Percentiles rank a stretch among this genome's conserved stretches.
These are phyloP conservation scores for Asterochloris sp. DNA, from an alignment of 139 green algal genomes.

Conservation along the genomic window DNA sequence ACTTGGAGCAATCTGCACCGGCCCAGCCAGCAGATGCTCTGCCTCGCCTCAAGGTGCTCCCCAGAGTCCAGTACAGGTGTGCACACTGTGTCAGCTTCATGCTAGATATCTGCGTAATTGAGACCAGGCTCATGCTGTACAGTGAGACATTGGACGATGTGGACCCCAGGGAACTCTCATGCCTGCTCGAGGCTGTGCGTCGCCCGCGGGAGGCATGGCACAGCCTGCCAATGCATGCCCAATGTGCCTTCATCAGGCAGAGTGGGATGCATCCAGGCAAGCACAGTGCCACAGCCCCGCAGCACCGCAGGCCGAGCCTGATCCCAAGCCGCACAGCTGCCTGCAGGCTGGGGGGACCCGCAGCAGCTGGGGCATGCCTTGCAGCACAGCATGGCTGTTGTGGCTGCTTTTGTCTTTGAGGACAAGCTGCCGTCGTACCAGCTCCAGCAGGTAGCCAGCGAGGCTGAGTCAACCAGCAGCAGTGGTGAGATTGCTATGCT, in stretches of 20 bases:
- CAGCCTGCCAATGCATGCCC: too few species aligned
- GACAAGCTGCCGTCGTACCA: conserved; percentile 15
- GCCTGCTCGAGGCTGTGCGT: background rate
- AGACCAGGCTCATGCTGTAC: background rate
- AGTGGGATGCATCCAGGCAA: background rate
- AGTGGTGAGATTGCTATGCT: background rate
- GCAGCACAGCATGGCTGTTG: conserved; percentile 1
- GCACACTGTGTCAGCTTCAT: background rate
- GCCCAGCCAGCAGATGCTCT: background rate
- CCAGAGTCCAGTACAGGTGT: conserved; percentile 8
- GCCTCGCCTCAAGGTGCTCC: background rate
- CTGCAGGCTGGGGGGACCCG: background rate
- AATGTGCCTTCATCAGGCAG: too few species aligned
- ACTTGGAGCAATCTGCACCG: background rate
- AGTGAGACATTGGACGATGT: background rate
- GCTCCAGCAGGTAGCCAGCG: background rate
- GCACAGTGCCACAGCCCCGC: too few species aligned
- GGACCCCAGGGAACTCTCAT: background rate
- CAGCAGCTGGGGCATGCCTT: background rate
- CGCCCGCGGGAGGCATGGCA: too few species aligned
- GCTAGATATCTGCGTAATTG: background rate
- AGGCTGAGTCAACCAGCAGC: background rate
- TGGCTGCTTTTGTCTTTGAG: background rate
- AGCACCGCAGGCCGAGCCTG: background rate
- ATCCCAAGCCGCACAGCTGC: background rate